phyloP scores from a whole-genome alignment of 192 early-diverging fungal genomes.

The Entomortierella lignicola region DNA sequence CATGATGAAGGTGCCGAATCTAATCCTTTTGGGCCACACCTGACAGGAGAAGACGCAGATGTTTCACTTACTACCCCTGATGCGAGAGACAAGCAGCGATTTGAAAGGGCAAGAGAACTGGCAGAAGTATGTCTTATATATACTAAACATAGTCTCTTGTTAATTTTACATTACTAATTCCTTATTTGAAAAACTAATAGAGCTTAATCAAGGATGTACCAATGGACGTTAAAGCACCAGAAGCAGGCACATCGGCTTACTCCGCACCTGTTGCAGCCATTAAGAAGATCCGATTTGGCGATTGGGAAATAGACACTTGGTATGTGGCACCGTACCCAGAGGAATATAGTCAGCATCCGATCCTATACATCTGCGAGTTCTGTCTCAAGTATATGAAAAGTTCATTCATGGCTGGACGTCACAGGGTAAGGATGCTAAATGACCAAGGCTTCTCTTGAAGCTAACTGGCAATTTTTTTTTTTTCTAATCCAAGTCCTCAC shows the following conservation, averaged over 20 bases:
- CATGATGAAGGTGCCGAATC: slow-evolving; percentile 24
- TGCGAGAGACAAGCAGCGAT: slow-evolving; percentile 60
- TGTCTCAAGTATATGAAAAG: slow-evolving; percentile 99
- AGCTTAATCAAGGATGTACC: slow-evolving; percentile 14
- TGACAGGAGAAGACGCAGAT: slow-evolving; percentile 65
- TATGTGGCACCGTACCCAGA: slow-evolving; percentile 96
- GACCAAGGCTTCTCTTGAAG: neutral
- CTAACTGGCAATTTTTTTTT: too few species aligned
- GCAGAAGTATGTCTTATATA: too few species aligned
- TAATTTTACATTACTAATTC: too few species aligned
- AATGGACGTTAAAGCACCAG: neutral
- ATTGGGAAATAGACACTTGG: slow-evolving; percentile 91
- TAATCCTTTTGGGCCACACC: slow-evolving; percentile 61
- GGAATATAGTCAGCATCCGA: slow-evolving; percentile 87
- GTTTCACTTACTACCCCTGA: slow-evolving; percentile 64
- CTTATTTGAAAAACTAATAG: neutral
- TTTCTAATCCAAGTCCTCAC: too few species aligned
- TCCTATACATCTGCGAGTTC: slow-evolving; percentile 94
- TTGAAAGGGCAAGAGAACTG: slow-evolving; percentile 61
- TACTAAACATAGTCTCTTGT: too few species aligned
- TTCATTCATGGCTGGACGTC: slow-evolving; percentile 80
- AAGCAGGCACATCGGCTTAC: slow-evolving; percentile 19
- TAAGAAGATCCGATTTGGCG: slow-evolving; percentile 83
- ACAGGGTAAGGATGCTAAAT: slow-evolving; percentile 65
- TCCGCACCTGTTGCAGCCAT: slow-evolving; percentile 60